Evolutionary conservation across 2,329 filamentous ascomycete genomes (phyloP), one percentile per base, ranked within the genome.

Genomic region (Pleomassaria siparia): DNA sequence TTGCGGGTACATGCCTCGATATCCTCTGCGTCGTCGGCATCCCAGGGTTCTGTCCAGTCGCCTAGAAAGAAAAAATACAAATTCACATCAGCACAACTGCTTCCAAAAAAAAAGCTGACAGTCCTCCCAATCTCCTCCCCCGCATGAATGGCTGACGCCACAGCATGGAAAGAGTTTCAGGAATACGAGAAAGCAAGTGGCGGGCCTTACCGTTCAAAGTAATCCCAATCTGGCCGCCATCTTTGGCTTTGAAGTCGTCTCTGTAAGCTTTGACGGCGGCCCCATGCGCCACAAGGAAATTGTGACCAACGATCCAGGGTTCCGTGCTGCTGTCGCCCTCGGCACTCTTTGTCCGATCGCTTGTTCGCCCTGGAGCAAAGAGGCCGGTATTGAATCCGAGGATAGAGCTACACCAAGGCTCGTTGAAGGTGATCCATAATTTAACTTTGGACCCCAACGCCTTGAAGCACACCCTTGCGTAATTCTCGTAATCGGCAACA

Each of bases 381-480:
- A 83, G 76, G 22, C 90, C 90, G 33, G 81, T 83, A 64, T 80
- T 87, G 73, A 92, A 94, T 28, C 89, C 89, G 33, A 94, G 79
- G 51, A 94, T 85, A 43, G 86, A 83, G 54, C 84, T 88, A 73
- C 89, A 95, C 84, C 88, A 94, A 3, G 90, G 90, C 76, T 95
- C 89, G 69, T 94, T 94, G 75, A 92, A 90, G 21, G 89, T 94
- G 70, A 91, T 89, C 90, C 90, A 95, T 73, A 89, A 80, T 76
- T 90, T 89, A 63, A 91, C 89, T 70, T 85, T 86, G 44, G 84
- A 81, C 40, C 80, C 80, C 47, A 95, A 78, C 1, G 84, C 82
- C 66, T 86, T 79, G 75, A 91, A 95, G 61, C 89, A 77, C 39
- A 89, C 77, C 52, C 86, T 84, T 9, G 89, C 87, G 66, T 91